Evolutionary conservation across 495 filamentous ascomycete species (phyloP).

Genomic region (Schizothecium vesticola): DNA sequence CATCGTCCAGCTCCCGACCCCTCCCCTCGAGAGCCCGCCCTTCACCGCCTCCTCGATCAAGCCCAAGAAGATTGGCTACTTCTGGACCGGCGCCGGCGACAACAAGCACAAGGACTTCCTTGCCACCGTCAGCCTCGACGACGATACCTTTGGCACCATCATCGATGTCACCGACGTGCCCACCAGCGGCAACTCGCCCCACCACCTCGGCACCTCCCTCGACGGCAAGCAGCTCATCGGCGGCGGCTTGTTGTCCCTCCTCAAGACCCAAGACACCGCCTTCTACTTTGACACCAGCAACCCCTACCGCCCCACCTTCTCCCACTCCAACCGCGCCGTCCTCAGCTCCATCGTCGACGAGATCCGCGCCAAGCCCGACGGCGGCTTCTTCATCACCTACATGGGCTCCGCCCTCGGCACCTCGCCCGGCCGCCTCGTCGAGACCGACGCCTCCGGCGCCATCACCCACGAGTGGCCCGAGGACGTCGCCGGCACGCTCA

Average conservation of each 20-base stretch:
- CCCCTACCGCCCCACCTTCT: slow-evolving; percentile 54
- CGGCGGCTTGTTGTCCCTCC: slow-evolving; percentile 54
- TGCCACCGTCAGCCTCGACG: slow-evolving; percentile 55
- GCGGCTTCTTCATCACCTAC: slow-evolving; percentile 59
- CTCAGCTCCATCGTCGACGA: slow-evolving; percentile 57
- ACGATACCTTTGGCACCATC: slow-evolving; percentile 57
- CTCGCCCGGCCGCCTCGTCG: slow-evolving; percentile 53
- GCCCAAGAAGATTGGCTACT: slow-evolving; percentile 64
- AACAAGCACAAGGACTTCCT: slow-evolving; percentile 59
- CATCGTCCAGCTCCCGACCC: slow-evolving; percentile 54
- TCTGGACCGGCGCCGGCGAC: slow-evolving; percentile 57
- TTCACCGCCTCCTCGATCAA: slow-evolving; percentile 50
- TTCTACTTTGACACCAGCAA: slow-evolving; percentile 58
- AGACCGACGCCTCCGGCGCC: slow-evolving; percentile 52
- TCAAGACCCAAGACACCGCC: slow-evolving; percentile 59
- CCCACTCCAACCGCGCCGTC: slow-evolving; percentile 53
- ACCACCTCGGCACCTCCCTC: slow-evolving; percentile 52
- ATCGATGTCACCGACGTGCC: slow-evolving; percentile 56
- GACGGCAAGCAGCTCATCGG: slow-evolving; percentile 59
- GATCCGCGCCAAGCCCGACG: slow-evolving; percentile 60
- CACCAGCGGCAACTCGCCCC: slow-evolving; percentile 55
- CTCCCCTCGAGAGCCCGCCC: slow-evolving; percentile 49
- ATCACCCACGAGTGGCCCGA: slow-evolving; percentile 59
- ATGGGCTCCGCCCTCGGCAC: slow-evolving; percentile 46
- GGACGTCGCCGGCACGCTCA: slow-evolving; percentile 44